phyloP scores from a whole-genome alignment of 108 stramenopile species.

The Skeletonema costatum region DNA sequence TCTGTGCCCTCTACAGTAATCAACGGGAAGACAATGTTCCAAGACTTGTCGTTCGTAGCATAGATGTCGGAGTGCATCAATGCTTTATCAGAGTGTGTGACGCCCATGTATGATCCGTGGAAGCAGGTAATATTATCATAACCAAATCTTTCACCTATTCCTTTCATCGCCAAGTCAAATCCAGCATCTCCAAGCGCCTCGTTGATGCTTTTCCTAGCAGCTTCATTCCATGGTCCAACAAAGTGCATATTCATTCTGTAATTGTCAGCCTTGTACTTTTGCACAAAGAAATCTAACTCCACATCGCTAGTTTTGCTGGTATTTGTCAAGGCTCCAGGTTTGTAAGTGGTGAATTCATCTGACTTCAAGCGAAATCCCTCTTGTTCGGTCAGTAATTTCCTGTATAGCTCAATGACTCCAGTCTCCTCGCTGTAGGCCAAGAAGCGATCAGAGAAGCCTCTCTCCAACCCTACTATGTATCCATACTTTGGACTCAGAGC shows the following conservation, averaged over 20 bases:
- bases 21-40: constrained; percentile 51
- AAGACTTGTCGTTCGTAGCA: constrained; percentile 44
- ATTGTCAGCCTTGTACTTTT: constrained; percentile 34
- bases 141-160: constrained; percentile 44
- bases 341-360: constrained; percentile 43
- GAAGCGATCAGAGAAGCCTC: constrained; percentile 47
- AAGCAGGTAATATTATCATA: constrained; percentile 50
- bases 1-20: constrained; percentile 46
- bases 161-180: constrained; percentile 41
- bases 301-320: background rate
- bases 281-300: constrained; percentile 48
- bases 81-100: constrained; percentile 46
- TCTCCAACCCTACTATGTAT: constrained; percentile 39
- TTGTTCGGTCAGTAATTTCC: constrained; percentile 32
- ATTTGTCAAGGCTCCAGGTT: constrained; percentile 13
- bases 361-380: constrained; percentile 39
- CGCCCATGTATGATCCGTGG: constrained; percentile 46
- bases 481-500: constrained; percentile 47
- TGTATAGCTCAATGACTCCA: constrained; percentile 43
- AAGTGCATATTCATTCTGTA: constrained; percentile 55
- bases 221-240: constrained; percentile 48
- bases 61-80: constrained; percentile 49
- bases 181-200: constrained; percentile 45
- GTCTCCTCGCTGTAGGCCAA: constrained; percentile 31
- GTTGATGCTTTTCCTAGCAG: constrained; percentile 24